Evolutionary conservation across 2,329 filamentous ascomycete genomes (phyloP).

Genomic region (Colletotrichum sp.): DNA sequence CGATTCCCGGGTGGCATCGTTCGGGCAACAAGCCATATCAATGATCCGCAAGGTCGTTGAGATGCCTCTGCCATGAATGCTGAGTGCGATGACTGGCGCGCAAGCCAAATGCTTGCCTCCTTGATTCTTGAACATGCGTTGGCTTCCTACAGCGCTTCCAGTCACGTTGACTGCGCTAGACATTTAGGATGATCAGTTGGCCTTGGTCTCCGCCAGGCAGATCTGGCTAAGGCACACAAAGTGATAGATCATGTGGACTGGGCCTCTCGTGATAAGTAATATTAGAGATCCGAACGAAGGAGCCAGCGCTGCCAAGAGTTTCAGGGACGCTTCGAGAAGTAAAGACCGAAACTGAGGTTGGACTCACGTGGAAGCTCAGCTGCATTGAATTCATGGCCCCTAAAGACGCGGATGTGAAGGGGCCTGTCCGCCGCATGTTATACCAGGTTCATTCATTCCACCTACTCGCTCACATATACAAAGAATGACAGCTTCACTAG

Average conservation of each 20-base stretch:
- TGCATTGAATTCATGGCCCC: background rate
- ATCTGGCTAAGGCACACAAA: background rate
- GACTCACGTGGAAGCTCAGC: background rate
- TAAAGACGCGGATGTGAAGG: background rate
- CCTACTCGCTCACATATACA: background rate
- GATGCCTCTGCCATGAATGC: background rate
- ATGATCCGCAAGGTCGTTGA: background rate
- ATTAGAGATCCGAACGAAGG: background rate
- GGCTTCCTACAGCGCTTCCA: no score
- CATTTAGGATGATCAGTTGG: rapidly evolving
- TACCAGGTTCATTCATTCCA: background rate
- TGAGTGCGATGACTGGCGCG: background rate
- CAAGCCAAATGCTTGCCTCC: background rate
- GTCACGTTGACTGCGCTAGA: background rate
- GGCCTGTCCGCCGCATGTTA: no score
- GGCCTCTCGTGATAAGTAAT: background rate
- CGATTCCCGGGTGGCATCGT: background rate
- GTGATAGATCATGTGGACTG: background rate
- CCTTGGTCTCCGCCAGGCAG: background rate
- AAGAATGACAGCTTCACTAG: background rate
- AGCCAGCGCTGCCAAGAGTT: background rate
- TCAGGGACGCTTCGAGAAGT: background rate
- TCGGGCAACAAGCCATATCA: background rate
- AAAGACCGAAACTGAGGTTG: background rate
- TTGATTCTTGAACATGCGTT: background rate